Conservation (phyloP, 2,329 filamentous ascomycete genomes). For the Hymenoscyphus fraxineus region DNA sequence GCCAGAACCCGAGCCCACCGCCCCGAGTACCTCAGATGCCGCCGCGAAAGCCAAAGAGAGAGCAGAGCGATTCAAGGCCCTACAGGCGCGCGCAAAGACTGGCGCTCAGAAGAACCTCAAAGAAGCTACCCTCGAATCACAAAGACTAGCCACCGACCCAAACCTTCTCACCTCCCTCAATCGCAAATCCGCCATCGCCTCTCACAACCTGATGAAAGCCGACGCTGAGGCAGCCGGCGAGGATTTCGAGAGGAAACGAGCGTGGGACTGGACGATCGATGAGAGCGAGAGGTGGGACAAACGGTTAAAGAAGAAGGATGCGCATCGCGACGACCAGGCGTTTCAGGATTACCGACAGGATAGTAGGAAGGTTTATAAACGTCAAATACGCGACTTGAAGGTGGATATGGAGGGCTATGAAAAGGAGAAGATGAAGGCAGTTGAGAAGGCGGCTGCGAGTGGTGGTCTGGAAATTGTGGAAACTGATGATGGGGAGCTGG, state of each 20-base stretch:
- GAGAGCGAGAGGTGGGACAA: constrained; percentile 94
- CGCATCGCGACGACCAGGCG: constrained; percentile 76
- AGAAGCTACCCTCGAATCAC: constrained; percentile 78
- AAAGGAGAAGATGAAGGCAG: constrained; percentile 76
- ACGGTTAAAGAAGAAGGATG: constrained; percentile 79
- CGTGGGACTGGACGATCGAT: constrained; percentile 98
- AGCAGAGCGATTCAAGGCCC: constrained; percentile 78
- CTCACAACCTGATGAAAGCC: constrained; percentile 89
- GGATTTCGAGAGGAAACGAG: constrained; percentile 95
- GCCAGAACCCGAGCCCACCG: constrained; percentile 18
- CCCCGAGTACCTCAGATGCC: constrained; percentile 31
- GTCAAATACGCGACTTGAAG: constrained; percentile 74
- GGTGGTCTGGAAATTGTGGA: constrained; percentile 92
- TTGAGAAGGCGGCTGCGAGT: constrained; percentile 78
- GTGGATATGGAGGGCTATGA: constrained; percentile 83
- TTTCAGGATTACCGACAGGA: constrained; percentile 89
- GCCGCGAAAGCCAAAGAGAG: constrained; percentile 58
- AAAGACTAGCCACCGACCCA: constrained; percentile 74
- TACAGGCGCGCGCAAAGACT: constrained; percentile 75
- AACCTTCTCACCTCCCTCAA: constrained; percentile 73
- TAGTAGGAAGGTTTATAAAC: constrained; percentile 88
- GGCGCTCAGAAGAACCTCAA: constrained; percentile 73
- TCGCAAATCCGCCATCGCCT: constrained; percentile 80
- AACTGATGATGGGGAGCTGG: constrained; percentile 89
- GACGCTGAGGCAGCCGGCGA: constrained; percentile 80